Evolutionary conservation across 1,284 basidiomycete genomes (phyloP).

Genomic region (Chalciporus sp.): DNA sequence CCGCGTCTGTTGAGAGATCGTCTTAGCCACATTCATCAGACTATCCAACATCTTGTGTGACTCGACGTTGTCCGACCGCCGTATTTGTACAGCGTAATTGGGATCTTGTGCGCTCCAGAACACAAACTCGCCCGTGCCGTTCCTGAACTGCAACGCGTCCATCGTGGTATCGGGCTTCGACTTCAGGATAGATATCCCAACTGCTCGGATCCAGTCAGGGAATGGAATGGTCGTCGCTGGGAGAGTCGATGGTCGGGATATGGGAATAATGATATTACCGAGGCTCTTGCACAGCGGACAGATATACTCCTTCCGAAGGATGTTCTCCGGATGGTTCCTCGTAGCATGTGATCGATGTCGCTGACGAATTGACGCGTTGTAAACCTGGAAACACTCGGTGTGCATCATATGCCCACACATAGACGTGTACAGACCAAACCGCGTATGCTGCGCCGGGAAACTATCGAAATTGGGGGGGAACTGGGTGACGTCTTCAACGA

Average conservation of each 20-base stretch:
- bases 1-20: constrained; percentile 71
- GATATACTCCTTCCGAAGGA: constrained; percentile 91
- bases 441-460: constrained; percentile 72
- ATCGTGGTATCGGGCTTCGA: constrained; percentile 71
- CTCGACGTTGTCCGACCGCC: constrained; percentile 56
- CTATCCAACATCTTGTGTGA: constrained; percentile 78
- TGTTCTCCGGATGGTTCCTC: constrained; percentile 93
- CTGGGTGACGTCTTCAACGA: constrained; percentile 49
- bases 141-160: constrained; percentile 71
- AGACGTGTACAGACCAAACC: constrained; percentile 87
- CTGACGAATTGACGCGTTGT: constrained; percentile 84
- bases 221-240: constrained; percentile 62
- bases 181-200: constrained; percentile 79
- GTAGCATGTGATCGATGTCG: constrained; percentile 91
- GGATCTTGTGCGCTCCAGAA: constrained; percentile 83
- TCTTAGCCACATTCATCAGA: constrained; percentile 69
- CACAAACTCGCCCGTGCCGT: constrained; percentile 80
- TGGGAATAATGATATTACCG: constrained; percentile 92
- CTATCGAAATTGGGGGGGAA: constrained; percentile 65
- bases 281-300: constrained; percentile 99
- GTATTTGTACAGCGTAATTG: constrained; percentile 60
- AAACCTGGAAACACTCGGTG: constrained; percentile 90
- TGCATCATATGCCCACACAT: constrained; percentile 99
- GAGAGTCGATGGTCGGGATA: constrained; percentile 52
- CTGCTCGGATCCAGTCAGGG: constrained; percentile 80